Evolutionary conservation across 805 yeast species (phyloP), one percentile per base, ranked within the genome.

Genomic region (Myxozyma neotropica): DNA sequence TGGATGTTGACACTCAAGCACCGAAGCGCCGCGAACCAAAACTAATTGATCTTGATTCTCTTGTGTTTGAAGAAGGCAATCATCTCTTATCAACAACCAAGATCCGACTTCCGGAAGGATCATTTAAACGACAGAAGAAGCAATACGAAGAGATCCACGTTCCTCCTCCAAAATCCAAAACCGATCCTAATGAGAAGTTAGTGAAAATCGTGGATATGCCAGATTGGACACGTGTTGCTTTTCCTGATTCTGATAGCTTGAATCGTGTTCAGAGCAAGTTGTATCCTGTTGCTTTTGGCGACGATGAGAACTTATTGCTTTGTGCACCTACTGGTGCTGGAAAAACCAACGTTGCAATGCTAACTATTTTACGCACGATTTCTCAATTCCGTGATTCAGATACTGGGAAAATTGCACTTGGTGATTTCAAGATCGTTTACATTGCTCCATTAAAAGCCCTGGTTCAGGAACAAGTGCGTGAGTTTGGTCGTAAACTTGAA

Each of bases 111-210:
- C 98, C 99, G 0, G 81, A 81, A 58, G 96, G 96, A 2, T 88
- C 98, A 0, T 88, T 83, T 71, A 90, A 88, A 68, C 82, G 88
- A 59, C 82, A 83, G 12, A 85, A 85, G 64, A 84, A 82, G 59
- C 75, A 81, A 4, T 93, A 93, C 74, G 98, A 93, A 69, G 95
- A 90, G 67, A 88, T 92, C 38, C 91, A 86, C 63, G 83, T 94
- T n/a, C 99, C 99, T 0, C 86, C 97, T 0, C 96, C 97, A 0
- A 78, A 80, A 26, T 79, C 83, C 2, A 74, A 72, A 13, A 58
- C 53, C 15, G 67, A 63, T 21, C 58, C 67, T 23, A 57, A 77
- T 17, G 72, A 82, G 52, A 68, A 74, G 17, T 72, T 88, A 10
- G 83, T 89, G 2, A 74, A 82, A 1, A 83, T 89, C 1, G 53